These are phyloP conservation scores for Penicillium sp. DNA, from an alignment of 2,329 filamentous ascomycete genomes.

Conservation along the genomic window DNA sequence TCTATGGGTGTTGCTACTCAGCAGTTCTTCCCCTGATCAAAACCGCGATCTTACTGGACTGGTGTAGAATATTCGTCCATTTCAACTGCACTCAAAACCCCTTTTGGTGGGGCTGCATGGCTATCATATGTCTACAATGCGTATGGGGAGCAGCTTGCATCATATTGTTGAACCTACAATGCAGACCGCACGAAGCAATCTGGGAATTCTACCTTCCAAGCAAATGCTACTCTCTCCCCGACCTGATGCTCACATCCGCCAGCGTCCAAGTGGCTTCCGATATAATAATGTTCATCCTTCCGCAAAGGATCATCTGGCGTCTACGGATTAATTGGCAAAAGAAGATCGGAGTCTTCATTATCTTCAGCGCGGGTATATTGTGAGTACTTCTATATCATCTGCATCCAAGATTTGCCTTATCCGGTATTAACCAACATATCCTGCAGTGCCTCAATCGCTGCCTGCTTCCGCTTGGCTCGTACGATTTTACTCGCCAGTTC, in stretches of 20 bases:
- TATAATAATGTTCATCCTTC: slow-evolving; percentile 34
- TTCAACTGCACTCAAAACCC: slow-evolving; percentile 20
- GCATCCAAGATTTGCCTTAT: neutral
- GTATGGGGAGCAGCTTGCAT: slow-evolving; percentile 29
- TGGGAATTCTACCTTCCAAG: slow-evolving; percentile 35
- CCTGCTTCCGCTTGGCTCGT: slow-evolving; percentile 37
- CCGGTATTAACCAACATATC: neutral
- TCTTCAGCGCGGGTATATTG: slow-evolving; percentile 37
- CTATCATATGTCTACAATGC: slow-evolving; percentile 33
- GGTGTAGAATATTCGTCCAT: slow-evolving; percentile 41
- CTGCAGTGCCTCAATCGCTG: slow-evolving; percentile 43
- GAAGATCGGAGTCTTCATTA: slow-evolving; percentile 32
- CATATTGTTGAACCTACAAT: slow-evolving; percentile 37
- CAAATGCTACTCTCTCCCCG: slow-evolving; percentile 32
- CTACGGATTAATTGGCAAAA: slow-evolving; percentile 32
- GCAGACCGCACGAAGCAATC: slow-evolving; percentile 34
- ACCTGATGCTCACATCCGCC: slow-evolving; percentile 31
- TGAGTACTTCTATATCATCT: slow-evolving; percentile 13
- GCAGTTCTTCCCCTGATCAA: slow-evolving; percentile 43
- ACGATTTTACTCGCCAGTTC: slow-evolving; percentile 14
- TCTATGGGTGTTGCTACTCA: slow-evolving; percentile 39
- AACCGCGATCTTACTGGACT: slow-evolving; percentile 46
- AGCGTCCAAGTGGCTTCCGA: slow-evolving; percentile 37
- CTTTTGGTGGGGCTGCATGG: slow-evolving; percentile 40
- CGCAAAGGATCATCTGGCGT: slow-evolving; percentile 38